Base-by-base conservation (phyloP, 257 asterid genomes). In the Verbena officinalis region DNA sequence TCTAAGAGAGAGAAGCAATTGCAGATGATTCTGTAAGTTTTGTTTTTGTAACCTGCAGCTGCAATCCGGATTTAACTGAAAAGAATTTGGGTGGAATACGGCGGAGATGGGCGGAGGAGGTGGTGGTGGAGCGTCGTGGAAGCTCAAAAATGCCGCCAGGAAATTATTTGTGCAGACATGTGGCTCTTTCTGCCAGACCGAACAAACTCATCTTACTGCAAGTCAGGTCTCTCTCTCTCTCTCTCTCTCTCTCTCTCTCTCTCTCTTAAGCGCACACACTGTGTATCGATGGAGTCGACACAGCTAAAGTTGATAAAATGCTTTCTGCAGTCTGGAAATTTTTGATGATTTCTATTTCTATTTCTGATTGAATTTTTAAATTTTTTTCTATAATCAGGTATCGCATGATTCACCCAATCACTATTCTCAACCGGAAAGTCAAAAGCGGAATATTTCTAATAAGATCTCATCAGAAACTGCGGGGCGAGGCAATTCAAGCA, bases 81-180 rank as follows among this genome's bases (percentile, higher is more conserved):
- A 14, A 15, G 0, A 6, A 9, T 3, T 4, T n/a, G 14, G 40
- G 60, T 54, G 63, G 62, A n/a, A 3, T 48, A 61, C 23, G 67
- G 76, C 15, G 75, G 72, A 45, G 15, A 70, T 70, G 81, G 72
- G 78, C 50, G 80, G 77, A 17, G 82, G 67, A 38, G 65, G 73
- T 17, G 84, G 73, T 17, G 84, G 84, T 13, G 83, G 84, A 55
- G 75, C 67, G 5, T 69, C 82, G 24, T 60, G 73, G 67, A 81
- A 75, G 55, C 59, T 86, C 45, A 86, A 81, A 83, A 83, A 65
- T 73, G 95, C 77, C 24, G 86, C 80, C 33, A 79, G 51, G 84
- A 84, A 46, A 78, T 38, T 84, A 15, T 73, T 83, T 34, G 71
- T 69, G 3, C 83, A 68, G 63, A 75, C 86, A 9, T 86, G 90